Percentiles rank a stretch among this genome's conserved stretches.
Conservation (phyloP, 352 stramenopile species). For the Phytophthora nicotianae region DNA sequence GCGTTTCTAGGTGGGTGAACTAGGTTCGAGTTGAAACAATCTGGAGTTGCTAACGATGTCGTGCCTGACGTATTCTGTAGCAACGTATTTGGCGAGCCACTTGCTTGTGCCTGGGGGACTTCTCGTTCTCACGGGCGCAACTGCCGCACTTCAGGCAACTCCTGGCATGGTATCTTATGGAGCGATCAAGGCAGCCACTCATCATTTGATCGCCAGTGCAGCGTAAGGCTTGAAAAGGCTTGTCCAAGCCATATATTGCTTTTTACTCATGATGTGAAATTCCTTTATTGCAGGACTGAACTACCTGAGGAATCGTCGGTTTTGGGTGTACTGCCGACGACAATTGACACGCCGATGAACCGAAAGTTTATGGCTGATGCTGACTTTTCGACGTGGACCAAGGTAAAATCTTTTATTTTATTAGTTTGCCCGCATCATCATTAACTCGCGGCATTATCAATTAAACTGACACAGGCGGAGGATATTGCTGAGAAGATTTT, state of each 20-base stretch:
- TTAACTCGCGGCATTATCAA: conserved; percentile 1
- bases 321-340: conserved; percentile 73
- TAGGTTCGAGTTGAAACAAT: not conserved
- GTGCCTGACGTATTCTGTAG: conserved; percentile 33
- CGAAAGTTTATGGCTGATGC: conserved; percentile 87
- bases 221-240: conserved; percentile 50
- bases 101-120: conserved; percentile 66
- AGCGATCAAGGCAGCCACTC: conserved; percentile 90
- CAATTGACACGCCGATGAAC: conserved; percentile 91
- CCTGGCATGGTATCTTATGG: conserved; percentile 89
- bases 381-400: conserved; percentile 87
- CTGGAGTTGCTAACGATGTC: not conserved
- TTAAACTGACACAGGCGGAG: conserved; percentile 48
- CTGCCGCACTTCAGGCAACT: conserved; percentile 78
- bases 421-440: not conserved
- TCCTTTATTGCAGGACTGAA: conserved; percentile 42
- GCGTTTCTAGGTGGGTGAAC: conserved; percentile 59
- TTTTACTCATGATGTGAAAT: conserved; percentile 1
- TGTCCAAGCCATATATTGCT: not conserved
- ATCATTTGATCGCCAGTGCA: conserved; percentile 86
- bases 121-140: conserved; percentile 84
- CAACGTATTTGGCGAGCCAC: conserved; percentile 81
- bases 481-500: conserved; percentile 81
- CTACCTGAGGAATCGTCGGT: conserved; percentile 60
- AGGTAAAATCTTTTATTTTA: conserved; percentile 32